Evolutionary conservation across 2,329 filamentous ascomycete genomes (phyloP).

Genomic region (Ceratocystis eucalypticola): DNA sequence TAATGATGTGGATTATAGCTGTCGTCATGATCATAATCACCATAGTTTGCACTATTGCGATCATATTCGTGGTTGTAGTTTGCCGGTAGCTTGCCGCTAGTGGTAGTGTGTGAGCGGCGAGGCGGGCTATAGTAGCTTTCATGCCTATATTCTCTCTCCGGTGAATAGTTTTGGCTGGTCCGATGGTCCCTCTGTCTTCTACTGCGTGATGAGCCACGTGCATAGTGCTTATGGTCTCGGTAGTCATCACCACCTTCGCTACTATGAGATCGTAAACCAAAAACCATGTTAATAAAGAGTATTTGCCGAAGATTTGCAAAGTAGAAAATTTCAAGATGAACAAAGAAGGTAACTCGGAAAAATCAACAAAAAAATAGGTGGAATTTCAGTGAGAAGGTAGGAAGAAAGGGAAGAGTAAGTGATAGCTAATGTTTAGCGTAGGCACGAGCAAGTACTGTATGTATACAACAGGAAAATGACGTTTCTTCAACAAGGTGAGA

Average conservation of each 20-base stretch:
- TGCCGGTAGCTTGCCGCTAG: constrained; percentile 8
- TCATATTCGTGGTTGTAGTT: background rate
- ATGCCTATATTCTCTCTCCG: background rate
- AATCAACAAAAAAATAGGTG: background rate
- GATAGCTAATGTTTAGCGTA: too few relatives aligned
- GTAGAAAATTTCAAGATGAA: too few relatives aligned
- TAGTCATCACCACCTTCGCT: background rate
- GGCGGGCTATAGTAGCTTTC: constrained; percentile 6
- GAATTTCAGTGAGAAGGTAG: too few relatives aligned
- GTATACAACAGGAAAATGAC: too few relatives aligned
- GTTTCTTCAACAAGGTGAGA: too few relatives aligned
- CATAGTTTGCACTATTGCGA: background rate
- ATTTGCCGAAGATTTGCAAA: too few relatives aligned
- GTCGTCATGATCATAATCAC: background rate
- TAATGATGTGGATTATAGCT: background rate
- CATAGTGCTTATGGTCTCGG: constrained; percentile 11
- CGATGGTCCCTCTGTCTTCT: background rate
- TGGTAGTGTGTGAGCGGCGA: constrained; percentile 4
- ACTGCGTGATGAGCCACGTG: constrained; percentile 3
- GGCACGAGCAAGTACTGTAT: too few relatives aligned
- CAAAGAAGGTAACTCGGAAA: too few relatives aligned
- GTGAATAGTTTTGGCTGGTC: background rate
- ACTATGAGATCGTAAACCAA: constrained; percentile 13
- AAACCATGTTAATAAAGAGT: constrained; percentile 9
- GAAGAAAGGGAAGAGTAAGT: too few relatives aligned